Evolutionary conservation across 2,329 filamentous ascomycete species (phyloP), one percentile per base, ranked within the genome.

Genomic region (Keithomyces neogunnii): DNA sequence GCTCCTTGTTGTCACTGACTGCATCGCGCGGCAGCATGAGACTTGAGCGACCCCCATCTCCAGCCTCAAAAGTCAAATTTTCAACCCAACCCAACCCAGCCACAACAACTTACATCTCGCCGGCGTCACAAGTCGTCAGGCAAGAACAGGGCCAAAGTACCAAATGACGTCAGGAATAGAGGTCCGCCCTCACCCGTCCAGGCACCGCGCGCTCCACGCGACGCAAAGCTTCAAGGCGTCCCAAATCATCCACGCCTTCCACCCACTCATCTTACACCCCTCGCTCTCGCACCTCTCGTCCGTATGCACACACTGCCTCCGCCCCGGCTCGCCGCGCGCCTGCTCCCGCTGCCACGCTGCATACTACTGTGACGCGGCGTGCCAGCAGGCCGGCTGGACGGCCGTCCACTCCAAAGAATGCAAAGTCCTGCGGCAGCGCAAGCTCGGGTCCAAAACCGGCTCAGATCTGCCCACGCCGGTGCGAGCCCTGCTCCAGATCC

Each of bases 381-480:
- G 81, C 64, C 81, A 85, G 65, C 66, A 67, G 29, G 66, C 71
- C 2, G 73, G 78, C 60, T 84, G 81, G 80, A 63, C 63, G 6
- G 61, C 63, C 2, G 67, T 71, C 40, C 81, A 85, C 65, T 70
- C 72, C 57, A 65, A 64, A 45, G 81, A 85, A 66, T 85, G 81
- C 68, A 70, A 67, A 46, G 69, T 75, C 26, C 66, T 73, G 26
- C 62, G 60, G 45, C 60, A 62, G 44, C 60, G 65, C 5, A 58
- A 49, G 9, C 33, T 39, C 6, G 52, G 47, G 9, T 53, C 42
- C 35, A 57, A 40, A 54, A 58, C 30, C 50, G 62, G 54, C 55
- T 57, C 53, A 45, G 54, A 58, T 57, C 51, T 82, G 51, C 81
- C 81, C 1, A 82, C 81, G 1, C 73, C 77, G 0, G 75, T 80